phyloP scores from a whole-genome alignment of 1,284 basidiomycete genomes.

The Athelia sp. region DNA sequence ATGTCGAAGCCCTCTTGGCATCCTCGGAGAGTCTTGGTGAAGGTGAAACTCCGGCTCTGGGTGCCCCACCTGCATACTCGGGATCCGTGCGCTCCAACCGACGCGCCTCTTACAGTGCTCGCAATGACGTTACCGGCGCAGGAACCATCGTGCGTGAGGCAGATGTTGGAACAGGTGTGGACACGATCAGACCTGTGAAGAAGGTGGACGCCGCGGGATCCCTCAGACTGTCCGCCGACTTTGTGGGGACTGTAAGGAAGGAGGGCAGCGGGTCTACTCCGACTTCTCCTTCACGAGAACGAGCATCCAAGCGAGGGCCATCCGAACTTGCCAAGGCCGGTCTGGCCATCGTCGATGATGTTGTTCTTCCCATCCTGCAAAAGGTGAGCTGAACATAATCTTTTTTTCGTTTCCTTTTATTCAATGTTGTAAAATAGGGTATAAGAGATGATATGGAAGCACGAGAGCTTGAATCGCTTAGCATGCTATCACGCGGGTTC shows the following conservation, averaged over 20 bases:
- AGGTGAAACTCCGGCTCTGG: constrained; percentile 35
- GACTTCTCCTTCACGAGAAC: constrained; percentile 37
- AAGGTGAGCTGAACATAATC: constrained; percentile 45
- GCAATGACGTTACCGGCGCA: constrained; percentile 51
- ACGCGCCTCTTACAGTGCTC: constrained; percentile 70
- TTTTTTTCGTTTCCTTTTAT: constrained; percentile 1
- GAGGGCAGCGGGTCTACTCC: constrained; percentile 42
- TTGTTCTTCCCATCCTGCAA: constrained; percentile 73
- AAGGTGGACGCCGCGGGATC: constrained; percentile 81
- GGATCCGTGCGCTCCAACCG: constrained; percentile 50
- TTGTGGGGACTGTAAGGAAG: constrained; percentile 65
- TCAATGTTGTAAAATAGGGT: constrained; percentile 30
- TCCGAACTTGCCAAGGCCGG: constrained; percentile 68
- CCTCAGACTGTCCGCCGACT: constrained; percentile 75
- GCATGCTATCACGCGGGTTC: constrained; percentile 88
- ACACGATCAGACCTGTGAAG: constrained; percentile 90
- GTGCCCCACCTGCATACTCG: constrained; percentile 58
- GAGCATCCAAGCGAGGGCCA: constrained; percentile 37
- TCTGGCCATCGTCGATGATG: constrained; percentile 69
- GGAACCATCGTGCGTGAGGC: constrained; percentile 79
- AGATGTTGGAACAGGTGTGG: constrained; percentile 80
- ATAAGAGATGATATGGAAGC: constrained; percentile 84
- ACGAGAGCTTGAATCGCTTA: constrained; percentile 82
- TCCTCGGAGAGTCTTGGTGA: constrained; percentile 24
- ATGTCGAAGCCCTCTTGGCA: constrained; percentile 35